Conservation (phyloP, 345 rosid species). For the Physaria fendleri region DNA sequence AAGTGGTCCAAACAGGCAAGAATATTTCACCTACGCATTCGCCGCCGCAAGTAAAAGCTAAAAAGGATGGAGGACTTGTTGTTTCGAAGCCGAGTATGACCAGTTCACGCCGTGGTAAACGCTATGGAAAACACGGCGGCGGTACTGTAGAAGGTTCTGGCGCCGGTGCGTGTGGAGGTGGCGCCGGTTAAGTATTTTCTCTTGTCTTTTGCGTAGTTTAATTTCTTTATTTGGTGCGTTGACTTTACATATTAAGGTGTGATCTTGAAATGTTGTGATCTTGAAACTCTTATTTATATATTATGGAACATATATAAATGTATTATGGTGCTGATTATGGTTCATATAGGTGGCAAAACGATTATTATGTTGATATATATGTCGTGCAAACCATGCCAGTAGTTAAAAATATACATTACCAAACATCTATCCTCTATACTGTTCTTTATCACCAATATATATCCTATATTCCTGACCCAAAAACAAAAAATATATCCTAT, state of each 20-base stretch:
- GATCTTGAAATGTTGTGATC: background rate
- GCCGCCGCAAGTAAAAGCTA: background rate
- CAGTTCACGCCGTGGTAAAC: background rate
- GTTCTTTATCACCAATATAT: no score
- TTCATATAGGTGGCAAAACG: background rate
- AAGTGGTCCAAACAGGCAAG: background rate
- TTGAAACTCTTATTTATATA: background rate
- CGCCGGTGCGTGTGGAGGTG: conserved; percentile 23
- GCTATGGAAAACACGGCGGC: background rate
- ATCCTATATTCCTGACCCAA: no score
- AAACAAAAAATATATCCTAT: no score
- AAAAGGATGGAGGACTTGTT: background rate
- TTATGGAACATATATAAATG: background rate
- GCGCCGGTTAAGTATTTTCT: background rate
- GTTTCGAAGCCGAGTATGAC: background rate
- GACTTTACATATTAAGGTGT: background rate
- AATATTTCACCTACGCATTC: background rate
- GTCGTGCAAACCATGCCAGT: no score
- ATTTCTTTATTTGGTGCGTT: background rate
- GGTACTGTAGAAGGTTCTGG: conserved; percentile 5
- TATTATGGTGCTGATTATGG: no score
- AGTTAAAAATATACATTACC: no score
- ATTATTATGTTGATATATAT: background rate
- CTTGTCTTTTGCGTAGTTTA: background rate
- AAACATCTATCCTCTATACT: no score